Evolutionary conservation across 2,329 filamentous ascomycete genomes (phyloP).

Genomic region (Aspergillus hiratsukae): DNA sequence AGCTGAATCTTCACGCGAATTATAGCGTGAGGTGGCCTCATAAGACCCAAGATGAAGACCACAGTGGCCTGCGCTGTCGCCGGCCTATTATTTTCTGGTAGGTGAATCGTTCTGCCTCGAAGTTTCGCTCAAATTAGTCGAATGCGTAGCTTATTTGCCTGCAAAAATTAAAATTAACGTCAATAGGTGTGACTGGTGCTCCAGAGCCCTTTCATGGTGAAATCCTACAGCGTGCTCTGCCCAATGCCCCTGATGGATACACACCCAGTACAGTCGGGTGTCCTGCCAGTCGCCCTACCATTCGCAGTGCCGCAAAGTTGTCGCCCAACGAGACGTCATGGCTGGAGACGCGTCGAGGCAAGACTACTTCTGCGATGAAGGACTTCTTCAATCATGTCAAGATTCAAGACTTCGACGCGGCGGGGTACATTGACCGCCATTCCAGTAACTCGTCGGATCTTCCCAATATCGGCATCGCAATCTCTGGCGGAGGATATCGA

Average conservation of each 20-base stretch:
- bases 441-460: slow-evolving; percentile 53
- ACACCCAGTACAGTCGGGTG: slow-evolving; percentile 65
- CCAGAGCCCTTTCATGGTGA: slow-evolving; percentile 7
- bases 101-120: neutral
- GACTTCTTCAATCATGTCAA: slow-evolving; percentile 66
- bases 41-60: neutral
- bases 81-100: neutral
- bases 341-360: slow-evolving; percentile 66
- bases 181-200: slow-evolving; percentile 16
- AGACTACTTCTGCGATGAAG: slow-evolving; percentile 68
- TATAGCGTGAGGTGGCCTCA: neutral
- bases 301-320: slow-evolving; percentile 61
- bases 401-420: slow-evolving; percentile 75
- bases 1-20: neutral
- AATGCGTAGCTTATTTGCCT: neutral
- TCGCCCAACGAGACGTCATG: slow-evolving; percentile 70
- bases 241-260: slow-evolving; percentile 65
- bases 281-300: slow-evolving; percentile 61
- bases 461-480: slow-evolving; percentile 70
- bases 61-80: neutral
- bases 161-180: too few species aligned
- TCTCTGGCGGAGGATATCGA: slow-evolving; percentile 81
- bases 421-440: slow-evolving; percentile 62
- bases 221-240: slow-evolving; percentile 41
- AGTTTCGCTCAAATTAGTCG: neutral